Percentiles rank a stretch among this genome's conserved stretches.
Conservation (phyloP, 306 rosid genomes). For the Glycine soja region DNA sequence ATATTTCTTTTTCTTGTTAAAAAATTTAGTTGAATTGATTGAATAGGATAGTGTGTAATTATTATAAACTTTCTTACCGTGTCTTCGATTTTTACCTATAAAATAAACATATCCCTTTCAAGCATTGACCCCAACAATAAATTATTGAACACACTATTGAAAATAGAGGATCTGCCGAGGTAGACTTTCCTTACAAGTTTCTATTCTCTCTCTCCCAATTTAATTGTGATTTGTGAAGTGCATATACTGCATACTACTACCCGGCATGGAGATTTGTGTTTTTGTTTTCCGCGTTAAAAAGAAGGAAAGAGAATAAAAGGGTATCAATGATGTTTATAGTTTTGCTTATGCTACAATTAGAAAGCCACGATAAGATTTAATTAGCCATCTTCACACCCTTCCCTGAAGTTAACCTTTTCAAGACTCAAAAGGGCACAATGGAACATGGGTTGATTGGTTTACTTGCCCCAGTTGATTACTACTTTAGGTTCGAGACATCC, state of each 20-base stretch:
- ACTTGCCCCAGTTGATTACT: background rate
- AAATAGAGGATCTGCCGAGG: background rate
- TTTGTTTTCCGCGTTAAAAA: background rate
- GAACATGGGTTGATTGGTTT: background rate
- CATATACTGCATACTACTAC: background rate
- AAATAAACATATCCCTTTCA: background rate
- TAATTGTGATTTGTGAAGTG: background rate
- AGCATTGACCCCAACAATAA: background rate
- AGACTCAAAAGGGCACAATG: background rate
- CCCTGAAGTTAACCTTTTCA: background rate
- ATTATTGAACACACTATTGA: background rate
- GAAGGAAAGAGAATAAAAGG: background rate
- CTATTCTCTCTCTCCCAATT: slow-evolving; percentile 3
- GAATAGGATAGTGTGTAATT: too few species aligned
- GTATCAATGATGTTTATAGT: background rate
- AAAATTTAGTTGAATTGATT: too few species aligned
- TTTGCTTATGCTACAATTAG: slow-evolving; percentile 2
- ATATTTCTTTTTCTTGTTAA: background rate
- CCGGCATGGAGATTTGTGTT: slow-evolving; percentile 11
- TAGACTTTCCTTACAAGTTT: slow-evolving; percentile 24
- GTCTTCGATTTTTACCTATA: too few species aligned
- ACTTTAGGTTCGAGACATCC: background rate
- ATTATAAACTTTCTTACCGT: too few species aligned
- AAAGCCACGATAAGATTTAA: background rate
- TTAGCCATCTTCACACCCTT: background rate